Evolutionary conservation across 768 basidiomycete genomes (phyloP).

Genomic region (Cyclocybe aegerita): DNA sequence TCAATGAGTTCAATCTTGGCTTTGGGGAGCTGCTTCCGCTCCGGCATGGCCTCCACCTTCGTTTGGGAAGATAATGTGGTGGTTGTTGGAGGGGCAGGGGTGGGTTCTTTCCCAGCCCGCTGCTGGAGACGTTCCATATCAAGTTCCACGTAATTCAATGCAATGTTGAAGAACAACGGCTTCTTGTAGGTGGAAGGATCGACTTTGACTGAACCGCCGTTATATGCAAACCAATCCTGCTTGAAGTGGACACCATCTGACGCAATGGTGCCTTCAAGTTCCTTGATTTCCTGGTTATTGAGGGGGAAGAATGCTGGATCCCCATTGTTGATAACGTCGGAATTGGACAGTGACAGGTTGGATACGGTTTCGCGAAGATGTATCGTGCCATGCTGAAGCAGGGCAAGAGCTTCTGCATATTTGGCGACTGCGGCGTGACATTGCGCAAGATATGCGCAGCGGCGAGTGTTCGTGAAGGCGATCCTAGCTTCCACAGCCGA

Average conservation of each 20-base stretch:
- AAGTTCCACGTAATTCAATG: conserved; percentile 86
- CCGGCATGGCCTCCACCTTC: conserved; percentile 28
- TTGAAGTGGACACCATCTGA: conserved; percentile 54
- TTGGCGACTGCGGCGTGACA: conserved; percentile 71
- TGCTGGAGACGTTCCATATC: conserved; percentile 77
- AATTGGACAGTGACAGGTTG: conserved; percentile 44
- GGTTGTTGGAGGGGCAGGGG: conserved; percentile 19
- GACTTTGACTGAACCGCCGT: conserved; percentile 57
- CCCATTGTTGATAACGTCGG: conserved; percentile 43
- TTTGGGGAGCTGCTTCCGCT: conserved; percentile 50
- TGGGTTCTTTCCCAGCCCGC: conserved; percentile 62
- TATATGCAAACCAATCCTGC: conserved; percentile 76
- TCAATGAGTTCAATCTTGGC: conserved; percentile 54
- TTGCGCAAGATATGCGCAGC: conserved; percentile 75
- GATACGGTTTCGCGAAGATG: conserved; percentile 73
- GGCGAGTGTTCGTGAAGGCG: conserved; percentile 72
- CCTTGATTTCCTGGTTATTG: conserved; percentile 35
- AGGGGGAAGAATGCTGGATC: conserved; percentile 59
- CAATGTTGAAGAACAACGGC: conserved; percentile 91
- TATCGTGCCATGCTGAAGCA: conserved; percentile 70
- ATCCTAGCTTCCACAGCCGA: conserved; percentile 76
- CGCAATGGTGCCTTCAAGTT: conserved; percentile 52
- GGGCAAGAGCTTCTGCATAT: conserved; percentile 69
- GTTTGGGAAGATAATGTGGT: conserved; percentile 20
- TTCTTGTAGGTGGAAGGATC: conserved; percentile 64